Percentiles rank a stretch among this genome's conserved stretches.
Conservation (phyloP, 371 early-diverging fungal genomes). For the Mycotypha africana region DNA sequence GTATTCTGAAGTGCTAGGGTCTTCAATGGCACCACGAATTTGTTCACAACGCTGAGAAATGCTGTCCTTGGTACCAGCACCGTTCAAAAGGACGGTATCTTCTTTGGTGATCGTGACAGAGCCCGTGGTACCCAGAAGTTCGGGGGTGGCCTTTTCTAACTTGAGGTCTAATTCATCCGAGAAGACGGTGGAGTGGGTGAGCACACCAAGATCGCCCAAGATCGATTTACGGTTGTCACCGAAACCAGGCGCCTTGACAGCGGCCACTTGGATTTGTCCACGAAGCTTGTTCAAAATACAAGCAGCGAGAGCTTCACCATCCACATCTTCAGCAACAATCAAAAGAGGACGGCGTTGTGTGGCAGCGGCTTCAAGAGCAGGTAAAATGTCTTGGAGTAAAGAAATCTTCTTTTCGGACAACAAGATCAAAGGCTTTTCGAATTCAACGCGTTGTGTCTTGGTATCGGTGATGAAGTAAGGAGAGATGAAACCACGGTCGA, state of each 20-base stretch:
- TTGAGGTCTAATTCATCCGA: constrained; percentile 92
- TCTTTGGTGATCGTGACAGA: constrained; percentile 94
- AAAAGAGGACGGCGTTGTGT: constrained; percentile 93
- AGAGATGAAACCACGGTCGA: constrained; percentile 98
- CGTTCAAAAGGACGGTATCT: constrained; percentile 96
- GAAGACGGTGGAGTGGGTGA: constrained; percentile 94
- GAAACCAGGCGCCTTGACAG: constrained; percentile 98
- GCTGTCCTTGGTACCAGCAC: constrained; percentile 82
- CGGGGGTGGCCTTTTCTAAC: constrained; percentile 88
- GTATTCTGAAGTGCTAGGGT: constrained; percentile 82
- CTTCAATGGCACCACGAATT: constrained; percentile 85
- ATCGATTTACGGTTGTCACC: constrained; percentile 99
- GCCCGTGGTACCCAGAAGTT: constrained; percentile 85
- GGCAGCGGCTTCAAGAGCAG: constrained; percentile 91
- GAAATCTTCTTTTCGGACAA: constrained; percentile 97
- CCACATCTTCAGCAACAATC: constrained; percentile 96
- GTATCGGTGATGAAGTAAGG: constrained; percentile 98
- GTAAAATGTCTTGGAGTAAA: constrained; percentile 88
- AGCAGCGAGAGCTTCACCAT: constrained; percentile 98
- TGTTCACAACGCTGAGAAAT: constrained; percentile 93
- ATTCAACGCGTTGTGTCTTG: constrained; percentile 95
- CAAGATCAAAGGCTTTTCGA: constrained; percentile 96
- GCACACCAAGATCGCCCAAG: constrained; percentile 92
- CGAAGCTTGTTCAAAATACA: constrained; percentile 98
- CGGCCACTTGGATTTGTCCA: constrained; percentile 93